Evolutionary conservation across 306 rosid genomes (phyloP).

Genomic region (Cicer yamashitae): DNA sequence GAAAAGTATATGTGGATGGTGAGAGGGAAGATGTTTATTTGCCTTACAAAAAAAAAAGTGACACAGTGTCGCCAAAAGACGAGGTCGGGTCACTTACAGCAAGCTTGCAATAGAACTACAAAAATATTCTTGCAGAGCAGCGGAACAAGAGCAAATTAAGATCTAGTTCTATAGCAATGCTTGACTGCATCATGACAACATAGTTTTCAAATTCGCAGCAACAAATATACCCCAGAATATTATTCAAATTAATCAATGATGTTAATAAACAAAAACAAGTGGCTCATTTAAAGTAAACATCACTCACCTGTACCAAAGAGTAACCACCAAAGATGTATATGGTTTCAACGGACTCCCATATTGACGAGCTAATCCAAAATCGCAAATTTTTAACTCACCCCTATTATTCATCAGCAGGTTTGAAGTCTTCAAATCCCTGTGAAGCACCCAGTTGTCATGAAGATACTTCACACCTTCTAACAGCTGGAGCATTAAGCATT

Average conservation of each 20-base stretch:
- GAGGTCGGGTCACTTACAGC: not conserved
- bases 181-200: not conserved
- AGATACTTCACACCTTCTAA: conserved; percentile 95
- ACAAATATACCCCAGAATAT: not conserved
- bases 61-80: not conserved
- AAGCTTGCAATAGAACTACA: conserved; percentile 14
- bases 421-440: conserved; percentile 95
- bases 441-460: conserved; percentile 99
- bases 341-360: conserved; percentile 99
- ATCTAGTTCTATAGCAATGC: not conserved
- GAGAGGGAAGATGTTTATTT: conserved; percentile 16
- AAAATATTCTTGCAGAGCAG: conserved; percentile 4
- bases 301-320: conserved; percentile 96
- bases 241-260: conserved; percentile 3
- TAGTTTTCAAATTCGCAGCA: conserved; percentile 23
- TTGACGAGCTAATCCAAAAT: conserved; percentile 97
- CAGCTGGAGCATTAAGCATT: conserved; percentile 95
- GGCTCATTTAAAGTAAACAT: conserved; percentile 16
- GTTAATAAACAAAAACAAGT: conserved; percentile 15
- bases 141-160: not conserved
- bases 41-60: not conserved
- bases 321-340: conserved; percentile 95
- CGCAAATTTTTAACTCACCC: conserved; percentile 97
- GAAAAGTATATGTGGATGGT: not conserved
- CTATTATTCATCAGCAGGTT: conserved; percentile 89